These are phyloP conservation scores for Suillus cothurnatus DNA, from an alignment of 768 basidiomycete genomes.

Conservation along the genomic window DNA sequence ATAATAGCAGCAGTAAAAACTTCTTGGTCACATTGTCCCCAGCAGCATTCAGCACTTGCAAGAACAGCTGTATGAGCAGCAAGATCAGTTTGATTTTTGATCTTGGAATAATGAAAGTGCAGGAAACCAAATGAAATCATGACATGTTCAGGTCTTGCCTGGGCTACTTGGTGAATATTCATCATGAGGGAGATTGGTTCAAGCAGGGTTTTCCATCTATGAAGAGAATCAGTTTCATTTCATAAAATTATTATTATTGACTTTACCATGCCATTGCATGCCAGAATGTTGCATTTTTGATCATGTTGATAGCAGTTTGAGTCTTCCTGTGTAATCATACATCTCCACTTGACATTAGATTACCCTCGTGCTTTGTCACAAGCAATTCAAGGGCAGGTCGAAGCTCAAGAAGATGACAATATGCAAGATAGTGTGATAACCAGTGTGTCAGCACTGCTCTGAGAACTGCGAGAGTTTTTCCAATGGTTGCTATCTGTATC, in stretches of 20 bases:
- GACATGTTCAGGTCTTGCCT: slow-evolving; percentile 34
- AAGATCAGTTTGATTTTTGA: slow-evolving; percentile 4
- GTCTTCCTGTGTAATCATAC: slow-evolving; percentile 28
- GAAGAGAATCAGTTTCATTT: slow-evolving; percentile 17
- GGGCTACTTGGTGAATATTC: slow-evolving; percentile 32
- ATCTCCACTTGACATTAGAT: slow-evolving; percentile 28
- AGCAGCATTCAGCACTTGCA: slow-evolving; percentile 32
- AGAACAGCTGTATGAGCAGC: slow-evolving; percentile 23
- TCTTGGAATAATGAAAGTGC: slow-evolving; percentile 20
- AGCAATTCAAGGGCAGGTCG: slow-evolving; percentile 19
- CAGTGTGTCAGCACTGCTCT: slow-evolving; percentile 37
- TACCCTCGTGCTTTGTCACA: slow-evolving; percentile 13
- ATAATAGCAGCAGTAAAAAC: slow-evolving; percentile 34
- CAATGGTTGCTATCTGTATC: no score
- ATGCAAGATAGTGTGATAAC: slow-evolving; percentile 40
- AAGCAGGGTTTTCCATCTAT: slow-evolving; percentile 32
- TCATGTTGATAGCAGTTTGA: slow-evolving; percentile 29
- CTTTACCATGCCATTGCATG: slow-evolving; percentile 13
- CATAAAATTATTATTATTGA: slow-evolving; percentile 31
- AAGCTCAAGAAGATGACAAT: slow-evolving; percentile 30
- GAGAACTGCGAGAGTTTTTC: slow-evolving; percentile 19
- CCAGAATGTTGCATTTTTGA: slow-evolving; percentile 12
- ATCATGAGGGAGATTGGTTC: slow-evolving; percentile 35
- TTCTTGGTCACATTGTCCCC: slow-evolving; percentile 34
- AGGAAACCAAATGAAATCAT: slow-evolving; percentile 32